These are phyloP conservation scores for Ilyonectria destructans DNA, from an alignment of 2,329 filamentous ascomycete genomes.

Conservation along the genomic window DNA sequence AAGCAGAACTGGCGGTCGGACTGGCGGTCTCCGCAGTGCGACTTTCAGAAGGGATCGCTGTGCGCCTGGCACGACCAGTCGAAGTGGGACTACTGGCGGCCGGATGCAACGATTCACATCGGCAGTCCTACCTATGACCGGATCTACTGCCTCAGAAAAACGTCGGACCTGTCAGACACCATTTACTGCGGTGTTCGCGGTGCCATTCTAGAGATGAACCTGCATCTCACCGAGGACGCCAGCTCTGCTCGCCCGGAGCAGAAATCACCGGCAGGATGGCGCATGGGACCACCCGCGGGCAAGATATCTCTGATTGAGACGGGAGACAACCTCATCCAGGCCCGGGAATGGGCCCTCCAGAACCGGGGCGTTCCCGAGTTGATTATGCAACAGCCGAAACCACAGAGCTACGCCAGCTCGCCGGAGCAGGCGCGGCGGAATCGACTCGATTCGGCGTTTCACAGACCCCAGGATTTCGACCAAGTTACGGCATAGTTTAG, in stretches of 20 bases:
- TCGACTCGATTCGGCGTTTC: constrained; percentile 44
- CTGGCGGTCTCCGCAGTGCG: constrained; percentile 51
- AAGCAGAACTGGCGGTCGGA: constrained; percentile 32
- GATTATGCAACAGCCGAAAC: constrained; percentile 38
- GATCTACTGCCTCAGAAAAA: constrained; percentile 65
- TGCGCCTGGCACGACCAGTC: constrained; percentile 68
- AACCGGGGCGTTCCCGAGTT: constrained; percentile 47
- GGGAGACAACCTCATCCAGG: constrained; percentile 49
- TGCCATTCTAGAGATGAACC: constrained; percentile 61
- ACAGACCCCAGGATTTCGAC: constrained; percentile 19
- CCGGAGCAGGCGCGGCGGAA: constrained; percentile 37
- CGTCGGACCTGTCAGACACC: constrained; percentile 63
- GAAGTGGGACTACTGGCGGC: constrained; percentile 61
- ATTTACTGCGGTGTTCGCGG: constrained; percentile 68
- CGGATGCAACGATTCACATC: constrained; percentile 67
- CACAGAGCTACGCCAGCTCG: constrained; percentile 9
- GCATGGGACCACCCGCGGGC: constrained; percentile 36
- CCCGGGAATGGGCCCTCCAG: constrained; percentile 39
- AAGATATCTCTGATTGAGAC: constrained; percentile 53
- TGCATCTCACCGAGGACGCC: constrained; percentile 48
- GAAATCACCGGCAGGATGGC: constrained; percentile 48
- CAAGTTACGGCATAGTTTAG: not conserved
- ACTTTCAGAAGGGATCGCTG: constrained; percentile 49
- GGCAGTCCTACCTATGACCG: constrained; percentile 52
- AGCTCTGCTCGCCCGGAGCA: constrained; percentile 14